phyloP scores from a whole-genome alignment of 805 yeast species.

The Saccharomyces kudriavzevii region DNA sequence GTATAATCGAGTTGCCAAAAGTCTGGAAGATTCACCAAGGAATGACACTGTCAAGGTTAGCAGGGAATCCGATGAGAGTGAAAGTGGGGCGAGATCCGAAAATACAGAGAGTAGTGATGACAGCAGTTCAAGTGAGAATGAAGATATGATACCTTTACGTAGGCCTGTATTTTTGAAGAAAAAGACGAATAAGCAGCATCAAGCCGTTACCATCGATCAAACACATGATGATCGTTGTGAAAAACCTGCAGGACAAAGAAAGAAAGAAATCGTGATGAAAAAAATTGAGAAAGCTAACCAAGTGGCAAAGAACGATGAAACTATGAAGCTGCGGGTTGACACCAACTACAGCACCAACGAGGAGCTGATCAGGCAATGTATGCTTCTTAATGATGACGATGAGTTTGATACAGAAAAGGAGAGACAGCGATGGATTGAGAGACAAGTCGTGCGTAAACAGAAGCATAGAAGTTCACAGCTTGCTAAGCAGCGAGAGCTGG shows the following conservation, averaged over 20 bases:
- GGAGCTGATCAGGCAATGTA: constrained; percentile 14
- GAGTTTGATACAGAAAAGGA: constrained; percentile 18
- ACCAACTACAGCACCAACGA: constrained; percentile 21
- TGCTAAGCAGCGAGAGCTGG: constrained; percentile 21
- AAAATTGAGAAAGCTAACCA: constrained; percentile 1
- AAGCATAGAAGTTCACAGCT: constrained; percentile 16
- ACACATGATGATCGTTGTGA: background rate
- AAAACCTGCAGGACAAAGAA: background rate
- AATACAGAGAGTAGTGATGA: background rate
- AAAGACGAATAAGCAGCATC: background rate
- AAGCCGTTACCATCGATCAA: background rate
- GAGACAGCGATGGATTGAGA: constrained; percentile 15
- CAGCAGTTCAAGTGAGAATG: background rate
- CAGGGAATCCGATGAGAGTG: background rate
- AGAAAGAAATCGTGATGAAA: constrained; percentile 2
- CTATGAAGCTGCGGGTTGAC: constrained; percentile 1
- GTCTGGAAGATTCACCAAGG: background rate
- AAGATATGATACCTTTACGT: background rate
- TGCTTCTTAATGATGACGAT: constrained; percentile 25
- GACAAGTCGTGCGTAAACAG: constrained; percentile 16
- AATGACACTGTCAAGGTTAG: background rate
- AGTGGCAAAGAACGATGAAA: background rate
- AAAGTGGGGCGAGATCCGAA: background rate
- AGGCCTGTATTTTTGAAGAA: background rate
- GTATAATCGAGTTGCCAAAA: background rate